A percentile compares a stretch with the other conserved stretches of the same genome.
These are phyloP conservation scores for Smallanthus sonchifolius DNA, from an alignment of 129 eudicot species.

Conservation along the genomic window DNA sequence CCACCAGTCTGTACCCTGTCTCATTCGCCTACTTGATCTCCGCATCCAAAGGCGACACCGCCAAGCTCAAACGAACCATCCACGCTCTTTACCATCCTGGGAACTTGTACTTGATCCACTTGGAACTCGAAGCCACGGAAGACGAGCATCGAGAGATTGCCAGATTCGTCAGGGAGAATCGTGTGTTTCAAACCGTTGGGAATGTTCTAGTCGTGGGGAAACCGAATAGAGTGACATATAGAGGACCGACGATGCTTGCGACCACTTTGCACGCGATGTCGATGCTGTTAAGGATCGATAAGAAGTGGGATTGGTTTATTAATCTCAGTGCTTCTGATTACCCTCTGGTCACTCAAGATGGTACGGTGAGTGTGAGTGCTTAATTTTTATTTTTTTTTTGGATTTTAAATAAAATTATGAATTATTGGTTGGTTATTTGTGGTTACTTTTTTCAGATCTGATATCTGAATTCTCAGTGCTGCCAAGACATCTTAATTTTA, in stretches of 20 bases:
- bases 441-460: slow-evolving; percentile 59
- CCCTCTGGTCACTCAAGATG: slow-evolving; percentile 98
- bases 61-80: slow-evolving; percentile 61
- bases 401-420: not conserved
- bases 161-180: slow-evolving; percentile 39
- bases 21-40: slow-evolving; percentile 93
- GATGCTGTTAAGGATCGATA: slow-evolving; percentile 52
- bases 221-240: slow-evolving; percentile 70
- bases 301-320: slow-evolving; percentile 90
- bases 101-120: slow-evolving; percentile 61
- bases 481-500: slow-evolving; percentile 78
- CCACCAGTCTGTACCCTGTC: slow-evolving; percentile 46
- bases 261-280: slow-evolving; percentile 86
- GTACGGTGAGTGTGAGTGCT: slow-evolving; percentile 73
- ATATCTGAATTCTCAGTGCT: slow-evolving; percentile 68
- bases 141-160: slow-evolving; percentile 60
- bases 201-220: slow-evolving; percentile 86
- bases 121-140: slow-evolving; percentile 59
- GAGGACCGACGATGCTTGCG: slow-evolving; percentile 97
- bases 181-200: slow-evolving; percentile 47
- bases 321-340: slow-evolving; percentile 99
- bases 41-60: slow-evolving; percentile 68
- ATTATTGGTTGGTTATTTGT: not conserved
- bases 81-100: slow-evolving; percentile 77
- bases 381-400: not conserved